Base-by-base conservation (phyloP, 2,329 filamentous ascomycete species). In the Orbilia brochopaga region DNA sequence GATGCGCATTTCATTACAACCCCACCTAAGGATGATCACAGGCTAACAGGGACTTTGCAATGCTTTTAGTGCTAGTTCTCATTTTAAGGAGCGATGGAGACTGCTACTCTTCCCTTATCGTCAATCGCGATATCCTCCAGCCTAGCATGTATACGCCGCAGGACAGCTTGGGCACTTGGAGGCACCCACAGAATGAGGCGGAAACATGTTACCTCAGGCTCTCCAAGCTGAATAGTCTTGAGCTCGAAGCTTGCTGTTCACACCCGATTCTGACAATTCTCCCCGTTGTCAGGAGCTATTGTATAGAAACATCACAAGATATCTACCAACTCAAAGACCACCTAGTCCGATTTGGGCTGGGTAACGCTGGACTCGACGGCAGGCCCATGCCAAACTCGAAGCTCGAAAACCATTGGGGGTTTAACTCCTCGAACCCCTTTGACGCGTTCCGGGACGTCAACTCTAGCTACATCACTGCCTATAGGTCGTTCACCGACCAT, bases 1-100 rank as follows among this genome's bases (percentile, higher is more conserved):
- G 21, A 42, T 27, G 15, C 3, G n/a, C 5, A 7, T 55, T 35
- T 55, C n/a, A 52, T 21, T n/a, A n/a, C 23, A n/a, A n/a, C n/a
- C n/a, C n/a, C n/a, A n/a, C n/a, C n/a, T 55, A 32, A 55, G n/a
- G 19, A 1, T 5, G 27, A 30, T 24, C 11, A 42, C 27, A 54
- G 2, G 5, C 8, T n/a, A 7, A n/a, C n/a, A n/a, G n/a, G n/a
- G n/a, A n/a, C n/a, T n/a, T n/a, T n/a, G n/a, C n/a, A n/a, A n/a
- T n/a, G n/a, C n/a, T n/a, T n/a, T n/a, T 46, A 69, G 63, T 61
- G n/a, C 37, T 69, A 6, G 44, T 69, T 2, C n/a, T 69, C 7
- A 27, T 61, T 15, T 50, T 13, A 4, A 21, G 21, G 30, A 5
- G n/a, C n/a, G n/a, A 17, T 1, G 27, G 35, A 1, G 17, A 21